Percentiles rank a stretch among this genome's conserved stretches.
Conservation (phyloP, 2,329 filamentous ascomycete genomes). For the Colletotrichum sp. region DNA sequence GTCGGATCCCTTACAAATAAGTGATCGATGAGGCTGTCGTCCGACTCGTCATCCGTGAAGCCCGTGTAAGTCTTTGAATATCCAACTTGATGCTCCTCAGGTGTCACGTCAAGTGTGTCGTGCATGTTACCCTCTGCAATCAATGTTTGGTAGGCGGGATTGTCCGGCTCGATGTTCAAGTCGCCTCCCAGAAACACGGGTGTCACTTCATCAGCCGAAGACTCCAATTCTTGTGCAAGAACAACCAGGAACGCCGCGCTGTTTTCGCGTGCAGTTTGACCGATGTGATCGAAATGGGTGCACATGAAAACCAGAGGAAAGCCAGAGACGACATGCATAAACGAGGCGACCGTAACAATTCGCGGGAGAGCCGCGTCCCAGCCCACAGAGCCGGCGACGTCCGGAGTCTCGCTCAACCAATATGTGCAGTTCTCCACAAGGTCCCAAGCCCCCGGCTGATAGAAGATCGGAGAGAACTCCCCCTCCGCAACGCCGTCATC, state of each 20-base stretch:
- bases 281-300: conserved; percentile 59
- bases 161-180: conserved; percentile 33
- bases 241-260: conserved; percentile 42
- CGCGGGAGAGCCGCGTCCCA: conserved; percentile 56
- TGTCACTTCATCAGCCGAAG: background rate
- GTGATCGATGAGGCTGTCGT: conserved; percentile 30
- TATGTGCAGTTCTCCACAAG: conserved; percentile 57
- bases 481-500: conserved; percentile 64
- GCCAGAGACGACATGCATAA: conserved; percentile 43
- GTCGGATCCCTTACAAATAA: conserved; percentile 33
- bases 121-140: conserved; percentile 24
- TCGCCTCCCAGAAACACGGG: conserved; percentile 38
- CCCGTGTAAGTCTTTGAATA: conserved; percentile 34
- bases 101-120: conserved; percentile 29
- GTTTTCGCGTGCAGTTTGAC: conserved; percentile 43
- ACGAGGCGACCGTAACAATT: conserved; percentile 52
- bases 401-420: conserved; percentile 67
- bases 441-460: conserved; percentile 57
- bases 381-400: conserved; percentile 58
- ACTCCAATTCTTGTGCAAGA: conserved; percentile 31
- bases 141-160: conserved; percentile 29
- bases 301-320: conserved; percentile 49
- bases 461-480: conserved; percentile 75
- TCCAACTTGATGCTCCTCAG: conserved; percentile 26
- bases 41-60: conserved; percentile 25